A percentile compares a stretch with the other conserved stretches of the same genome.
Evolutionary conservation across 371 early-diverging fungal genomes (phyloP).

Genomic region (Sanchytrium tribonematis): DNA sequence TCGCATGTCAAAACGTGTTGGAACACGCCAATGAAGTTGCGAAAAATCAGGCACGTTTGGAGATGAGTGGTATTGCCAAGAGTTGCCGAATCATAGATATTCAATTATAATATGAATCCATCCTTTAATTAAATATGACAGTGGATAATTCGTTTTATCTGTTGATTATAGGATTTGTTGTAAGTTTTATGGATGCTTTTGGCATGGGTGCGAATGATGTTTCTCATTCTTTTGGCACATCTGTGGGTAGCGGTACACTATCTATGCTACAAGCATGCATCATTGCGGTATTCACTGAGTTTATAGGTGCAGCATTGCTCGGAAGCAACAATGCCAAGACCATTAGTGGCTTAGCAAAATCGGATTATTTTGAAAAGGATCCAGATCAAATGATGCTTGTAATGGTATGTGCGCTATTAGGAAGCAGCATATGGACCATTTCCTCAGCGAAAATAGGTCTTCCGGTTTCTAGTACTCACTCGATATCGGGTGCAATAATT

Average conservation of each 20-base stretch:
- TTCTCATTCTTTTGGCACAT: constrained; percentile 32
- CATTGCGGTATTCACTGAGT: constrained; percentile 57
- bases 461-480: constrained; percentile 30
- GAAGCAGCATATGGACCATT: constrained; percentile 16
- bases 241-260: constrained; percentile 8
- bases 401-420: constrained; percentile 40
- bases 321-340: constrained; percentile 13
- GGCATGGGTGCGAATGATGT: constrained; percentile 71
- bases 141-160: not conserved
- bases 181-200: constrained; percentile 26
- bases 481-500: constrained; percentile 50
- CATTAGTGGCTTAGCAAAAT: not conserved
- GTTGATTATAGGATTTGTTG: not conserved
- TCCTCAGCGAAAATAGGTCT: constrained; percentile 23
- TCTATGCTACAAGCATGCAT: constrained; percentile 35
- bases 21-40: too few relatives aligned
- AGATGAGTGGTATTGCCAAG: too few relatives aligned
- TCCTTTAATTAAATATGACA: too few relatives aligned
- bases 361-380: not conserved
- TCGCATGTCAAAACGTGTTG: too few relatives aligned
- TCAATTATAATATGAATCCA: too few relatives aligned
- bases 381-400: constrained; percentile 7
- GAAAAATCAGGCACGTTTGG: too few relatives aligned
- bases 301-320: constrained; percentile 48
- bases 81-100: too few relatives aligned